Evolutionary conservation across 495 filamentous ascomycete species (phyloP), one percentile per base, ranked within the genome.

Genomic region (Physcia stellaris): DNA sequence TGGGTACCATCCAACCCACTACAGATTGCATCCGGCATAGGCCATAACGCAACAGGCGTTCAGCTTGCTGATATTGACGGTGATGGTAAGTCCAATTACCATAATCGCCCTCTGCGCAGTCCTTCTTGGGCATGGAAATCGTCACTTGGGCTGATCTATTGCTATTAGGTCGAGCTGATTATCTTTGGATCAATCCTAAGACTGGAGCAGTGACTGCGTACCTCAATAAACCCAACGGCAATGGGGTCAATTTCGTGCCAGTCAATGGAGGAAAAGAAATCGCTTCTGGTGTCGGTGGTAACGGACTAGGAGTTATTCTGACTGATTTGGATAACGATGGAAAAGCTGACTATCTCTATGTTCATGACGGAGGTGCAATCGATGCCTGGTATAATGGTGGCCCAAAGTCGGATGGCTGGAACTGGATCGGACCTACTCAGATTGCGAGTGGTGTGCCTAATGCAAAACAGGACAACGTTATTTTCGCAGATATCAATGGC

Each of bases 11-110:
- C 44, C 20, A 39, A 30, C 24, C 37, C 22, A 21, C 35, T 21
- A 40, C 38, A 24, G 52, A 55, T 41, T 22, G 30, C 52, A 35
- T 56, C 26, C 37, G 18, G 43, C 37, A 43, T 45, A 22, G 45
- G 41, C 19, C 21, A 19, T 15, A 51, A 54, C 24, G 30, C 44
- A 3, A 53, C 43, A 23, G 50, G 52, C 34, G 34, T 54, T 13
- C 40, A 39, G 6, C 52, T 47, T 13, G 48, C 53, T 9, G 55
- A 60, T 32, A 45, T 58, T 4, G 43, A 55, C 13, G 45, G 37
- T 15, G 44, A 48, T 11, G 54, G 58, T 6, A 43, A 32, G 3
- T 50, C 47, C 13, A 56, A 59, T 31, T 39, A 56, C 26, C 13
- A n/a, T n/a, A n/a, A n/a, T n/a, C n/a, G n/a, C n/a, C n/a, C n/a